These are phyloP conservation scores for Nothophaeocryptopus gaeumannii DNA, from an alignment of 2,329 filamentous ascomycete genomes.

Conservation along the genomic window DNA sequence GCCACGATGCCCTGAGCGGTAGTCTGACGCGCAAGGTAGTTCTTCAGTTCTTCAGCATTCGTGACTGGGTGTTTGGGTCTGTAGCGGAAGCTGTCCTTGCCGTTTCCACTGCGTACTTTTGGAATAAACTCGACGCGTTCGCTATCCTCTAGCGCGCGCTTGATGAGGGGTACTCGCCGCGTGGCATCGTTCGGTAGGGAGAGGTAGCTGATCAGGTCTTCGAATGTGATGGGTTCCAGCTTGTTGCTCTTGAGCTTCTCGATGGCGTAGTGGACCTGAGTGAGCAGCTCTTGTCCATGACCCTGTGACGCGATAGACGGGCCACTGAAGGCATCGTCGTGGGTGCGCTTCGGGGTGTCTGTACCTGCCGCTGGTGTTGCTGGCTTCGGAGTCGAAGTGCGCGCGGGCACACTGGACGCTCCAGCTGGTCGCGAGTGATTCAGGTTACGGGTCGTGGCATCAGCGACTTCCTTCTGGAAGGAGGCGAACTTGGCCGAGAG, in stretches of 20 bases:
- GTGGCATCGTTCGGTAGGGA: slow-evolving; percentile 56
- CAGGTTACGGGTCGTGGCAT: slow-evolving; percentile 31
- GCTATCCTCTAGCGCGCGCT: slow-evolving; percentile 64
- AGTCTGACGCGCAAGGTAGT: slow-evolving; percentile 74
- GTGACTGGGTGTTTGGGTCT: slow-evolving; percentile 80
- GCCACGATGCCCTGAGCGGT: slow-evolving; percentile 79
- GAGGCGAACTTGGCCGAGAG: slow-evolving; percentile 29
- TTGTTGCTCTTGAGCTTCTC: slow-evolving; percentile 71
- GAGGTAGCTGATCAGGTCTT: slow-evolving; percentile 76
- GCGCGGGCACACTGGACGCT: slow-evolving; percentile 20
- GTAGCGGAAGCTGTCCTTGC: slow-evolving; percentile 74
- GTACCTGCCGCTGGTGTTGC: slow-evolving; percentile 54
- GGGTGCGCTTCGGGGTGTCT: slow-evolving; percentile 57
- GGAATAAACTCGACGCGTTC: slow-evolving; percentile 60
- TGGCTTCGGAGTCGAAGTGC: slow-evolving; percentile 28
- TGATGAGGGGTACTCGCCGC: slow-evolving; percentile 53
- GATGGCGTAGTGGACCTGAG: slow-evolving; percentile 83
- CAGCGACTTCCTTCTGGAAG: slow-evolving; percentile 33
- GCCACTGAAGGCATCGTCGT: slow-evolving; percentile 25
- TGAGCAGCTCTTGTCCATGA: slow-evolving; percentile 65
- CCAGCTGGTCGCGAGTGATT: slow-evolving; percentile 25
- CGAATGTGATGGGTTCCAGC: slow-evolving; percentile 64
- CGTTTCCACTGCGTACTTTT: slow-evolving; percentile 31
- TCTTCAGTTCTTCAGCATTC: slow-evolving; percentile 71
- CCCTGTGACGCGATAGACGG: slow-evolving; percentile 45